phyloP scores from a whole-genome alignment of 768 basidiomycete species.

The Kwoniella bestiolae region DNA sequence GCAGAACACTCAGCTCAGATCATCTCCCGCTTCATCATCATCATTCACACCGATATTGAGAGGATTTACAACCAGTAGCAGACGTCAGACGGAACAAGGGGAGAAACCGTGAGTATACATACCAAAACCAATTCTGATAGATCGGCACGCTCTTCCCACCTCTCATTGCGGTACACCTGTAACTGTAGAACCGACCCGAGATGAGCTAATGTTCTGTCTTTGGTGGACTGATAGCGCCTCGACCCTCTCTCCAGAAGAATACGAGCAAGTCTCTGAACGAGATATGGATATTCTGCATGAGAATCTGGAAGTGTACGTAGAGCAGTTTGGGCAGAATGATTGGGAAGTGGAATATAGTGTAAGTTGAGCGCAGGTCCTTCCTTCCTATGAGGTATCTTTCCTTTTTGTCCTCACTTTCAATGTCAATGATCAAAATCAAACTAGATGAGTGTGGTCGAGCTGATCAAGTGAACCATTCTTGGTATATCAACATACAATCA shows the following conservation, averaged over 20 bases:
- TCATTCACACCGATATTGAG: not conserved
- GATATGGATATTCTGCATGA: slow-evolving; percentile 55
- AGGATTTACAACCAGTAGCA: not conserved
- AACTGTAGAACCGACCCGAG: no score
- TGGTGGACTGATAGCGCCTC: not conserved
- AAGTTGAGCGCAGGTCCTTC: no score
- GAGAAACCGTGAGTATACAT: slow-evolving; percentile 3
- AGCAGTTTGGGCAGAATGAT: slow-evolving; percentile 41
- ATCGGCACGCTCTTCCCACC: not conserved
- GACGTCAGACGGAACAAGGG: not conserved
- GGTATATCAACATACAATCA: not conserved
- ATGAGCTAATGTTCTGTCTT: no score
- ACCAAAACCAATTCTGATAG: not conserved
- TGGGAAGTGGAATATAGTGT: slow-evolving; percentile 57
- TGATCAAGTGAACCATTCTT: not conserved
- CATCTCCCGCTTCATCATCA: not conserved
- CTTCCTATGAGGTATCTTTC: no score
- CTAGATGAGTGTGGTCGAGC: no score
- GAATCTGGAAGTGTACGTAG: slow-evolving; percentile 47
- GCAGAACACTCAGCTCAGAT: not conserved
- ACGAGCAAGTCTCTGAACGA: slow-evolving; percentile 45
- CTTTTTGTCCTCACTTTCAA: no score
- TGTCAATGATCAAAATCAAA: not conserved
- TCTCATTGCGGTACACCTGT: no score
- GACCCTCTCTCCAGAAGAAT: slow-evolving; percentile 36